Conservation (phyloP, 768 basidiomycete genomes). For the Mycena galopus region DNA sequence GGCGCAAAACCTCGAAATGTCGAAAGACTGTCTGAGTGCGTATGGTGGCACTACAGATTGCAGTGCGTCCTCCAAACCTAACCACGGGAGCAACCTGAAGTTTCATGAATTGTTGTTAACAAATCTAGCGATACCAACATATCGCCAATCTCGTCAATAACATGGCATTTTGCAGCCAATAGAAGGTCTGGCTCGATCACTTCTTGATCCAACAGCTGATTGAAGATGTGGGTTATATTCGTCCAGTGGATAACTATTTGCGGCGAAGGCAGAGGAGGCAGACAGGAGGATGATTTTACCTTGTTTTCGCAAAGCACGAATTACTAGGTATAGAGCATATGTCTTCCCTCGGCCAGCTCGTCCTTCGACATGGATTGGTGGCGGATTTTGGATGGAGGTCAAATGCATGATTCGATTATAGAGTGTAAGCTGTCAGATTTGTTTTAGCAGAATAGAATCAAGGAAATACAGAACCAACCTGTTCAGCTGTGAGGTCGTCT, state of each 20-base stretch:
- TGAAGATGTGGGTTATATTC: constrained; percentile 1
- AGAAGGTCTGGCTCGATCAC: constrained; percentile 3
- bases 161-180: too few species aligned
- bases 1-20: constrained; percentile 8
- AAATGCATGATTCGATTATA: neutral
- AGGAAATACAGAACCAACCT: neutral
- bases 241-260: neutral
- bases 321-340: too few species aligned
- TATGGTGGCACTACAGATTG: constrained; percentile 6
- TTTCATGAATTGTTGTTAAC: too few species aligned
- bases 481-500: neutral
- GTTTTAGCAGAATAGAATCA: neutral
- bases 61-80: constrained; percentile 7
- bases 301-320: too few species aligned
- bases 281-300: too few species aligned
- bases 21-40: constrained; percentile 2
- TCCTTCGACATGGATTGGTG: neutral
- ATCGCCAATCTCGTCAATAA: too few species aligned
- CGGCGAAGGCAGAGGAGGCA: too few species aligned
- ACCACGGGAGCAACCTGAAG: constrained; percentile 9
- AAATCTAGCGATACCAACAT: too few species aligned
- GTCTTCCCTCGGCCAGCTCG: too few species aligned
- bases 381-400: neutral
- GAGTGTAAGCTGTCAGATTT: neutral
- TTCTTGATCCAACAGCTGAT: neutral